Base-by-base conservation (phyloP, 768 basidiomycete genomes). In the Pisolithus orientalis region DNA sequence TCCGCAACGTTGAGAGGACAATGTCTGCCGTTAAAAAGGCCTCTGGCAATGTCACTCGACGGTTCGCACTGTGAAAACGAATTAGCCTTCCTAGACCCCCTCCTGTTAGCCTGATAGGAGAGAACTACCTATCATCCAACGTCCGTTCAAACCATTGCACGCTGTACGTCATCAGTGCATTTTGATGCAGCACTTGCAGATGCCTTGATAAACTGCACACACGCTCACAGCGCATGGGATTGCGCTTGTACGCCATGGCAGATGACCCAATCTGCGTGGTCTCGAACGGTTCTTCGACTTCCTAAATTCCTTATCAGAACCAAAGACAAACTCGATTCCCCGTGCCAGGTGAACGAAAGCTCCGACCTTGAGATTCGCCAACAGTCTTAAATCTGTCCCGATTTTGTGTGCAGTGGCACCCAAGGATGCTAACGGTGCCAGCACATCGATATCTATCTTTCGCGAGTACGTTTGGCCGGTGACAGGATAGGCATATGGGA, bases 111-210 rank as follows among this genome's bases (percentile, higher is more conserved):
- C 11, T 32, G 44, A 49, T 49, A 40, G 47, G 38, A 37, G 47
- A 21, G 44, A 45, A 38, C 47, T 51, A 88, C 90, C 88, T 92
- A 68, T 99, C 96, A 66, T 99, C 96, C 53, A 98, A 76, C 1
- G 96, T 99, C 56, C 96, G 80, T 75, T 99, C 96, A 65, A 99
- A 91, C 96, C 96, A 99, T 69, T 99, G 96, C 38, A 94, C 89
- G 52, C 87, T 87, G 17, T 85, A 73, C 21, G 96, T 99, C 88
- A 94, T 94, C 49, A 97, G 78, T 32, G 94, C 87, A 70, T 98
- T 97, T 69, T 97, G 93, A 62, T 94, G 94, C 53, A 98, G 77
- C 16, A 86, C 83, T 93, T 96, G 96, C 47, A 99, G 73, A 71
- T 98, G 96, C 50, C 96, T 78, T n/a, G 94, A 79, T 49, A 99